These are phyloP conservation scores for Colletotrichum theobromicola DNA, from an alignment of 2,329 filamentous ascomycete genomes.

Conservation along the genomic window DNA sequence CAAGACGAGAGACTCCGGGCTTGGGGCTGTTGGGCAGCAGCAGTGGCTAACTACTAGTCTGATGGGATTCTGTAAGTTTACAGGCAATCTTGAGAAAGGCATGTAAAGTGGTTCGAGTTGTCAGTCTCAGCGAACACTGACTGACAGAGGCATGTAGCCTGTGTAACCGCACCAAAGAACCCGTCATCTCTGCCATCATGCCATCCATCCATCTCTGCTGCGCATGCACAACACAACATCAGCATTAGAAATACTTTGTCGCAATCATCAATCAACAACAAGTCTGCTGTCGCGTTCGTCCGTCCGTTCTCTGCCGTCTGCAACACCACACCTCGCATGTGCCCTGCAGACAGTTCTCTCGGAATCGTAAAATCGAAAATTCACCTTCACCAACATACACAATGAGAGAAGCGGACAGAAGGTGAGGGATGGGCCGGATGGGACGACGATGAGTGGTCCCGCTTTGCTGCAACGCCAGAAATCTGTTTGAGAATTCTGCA, in stretches of 20 bases:
- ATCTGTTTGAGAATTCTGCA: slow-evolving; percentile 28
- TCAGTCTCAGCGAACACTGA: not conserved
- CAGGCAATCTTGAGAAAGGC: not conserved
- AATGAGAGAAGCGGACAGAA: no score
- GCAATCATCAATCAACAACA: not conserved
- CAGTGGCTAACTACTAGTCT: not conserved
- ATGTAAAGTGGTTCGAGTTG: not conserved
- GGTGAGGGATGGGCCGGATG: slow-evolving; percentile 5
- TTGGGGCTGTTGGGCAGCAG: not conserved
- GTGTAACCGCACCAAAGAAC: not conserved
- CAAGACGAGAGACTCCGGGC: not conserved
- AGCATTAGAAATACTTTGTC: not conserved
- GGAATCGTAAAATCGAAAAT: not conserved
- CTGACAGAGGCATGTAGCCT: not conserved
- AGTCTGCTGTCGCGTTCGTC: not conserved
- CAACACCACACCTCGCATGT: not conserved
- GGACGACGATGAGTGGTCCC: slow-evolving; percentile 14
- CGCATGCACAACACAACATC: not conserved
- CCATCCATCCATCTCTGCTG: not conserved
- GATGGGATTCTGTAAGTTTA: not conserved
- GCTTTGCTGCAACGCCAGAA: slow-evolving; percentile 15
- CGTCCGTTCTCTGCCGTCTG: not conserved
- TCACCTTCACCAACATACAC: no score
- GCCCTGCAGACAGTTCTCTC: no score
- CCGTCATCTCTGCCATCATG: not conserved